A percentile compares a stretch with the other conserved stretches of the same genome.
These are phyloP conservation scores for Mycena kentingensis DNA, from an alignment of 768 basidiomycete genomes.

Conservation along the genomic window DNA sequence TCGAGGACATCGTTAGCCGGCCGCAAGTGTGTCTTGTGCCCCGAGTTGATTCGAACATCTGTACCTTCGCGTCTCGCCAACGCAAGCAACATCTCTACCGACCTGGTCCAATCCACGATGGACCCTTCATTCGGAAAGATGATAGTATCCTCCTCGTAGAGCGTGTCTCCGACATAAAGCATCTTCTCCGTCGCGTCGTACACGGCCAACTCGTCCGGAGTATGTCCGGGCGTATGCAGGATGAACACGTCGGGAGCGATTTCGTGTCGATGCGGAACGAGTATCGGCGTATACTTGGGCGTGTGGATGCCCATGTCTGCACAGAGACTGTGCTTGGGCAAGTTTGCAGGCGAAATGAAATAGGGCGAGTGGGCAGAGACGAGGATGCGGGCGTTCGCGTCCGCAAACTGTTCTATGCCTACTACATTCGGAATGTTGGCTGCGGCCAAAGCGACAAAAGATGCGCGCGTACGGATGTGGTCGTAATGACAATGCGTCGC, in stretches of 20 bases:
- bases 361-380: slow-evolving; percentile 49
- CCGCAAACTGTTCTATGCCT: slow-evolving; percentile 50
- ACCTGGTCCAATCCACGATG: slow-evolving; percentile 50
- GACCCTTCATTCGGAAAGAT: slow-evolving; percentile 58
- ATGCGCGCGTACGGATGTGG: slow-evolving; percentile 50
- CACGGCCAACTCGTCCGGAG: slow-evolving; percentile 57
- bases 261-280: slow-evolving; percentile 44
- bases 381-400: slow-evolving; percentile 49
- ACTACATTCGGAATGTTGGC: slow-evolving; percentile 32
- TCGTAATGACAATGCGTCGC: slow-evolving; percentile 60
- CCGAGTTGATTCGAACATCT: slow-evolving; percentile 48
- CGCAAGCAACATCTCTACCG: slow-evolving; percentile 44
- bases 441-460: background rate
- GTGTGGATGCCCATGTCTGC: slow-evolving; percentile 39
- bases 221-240: slow-evolving; percentile 61
- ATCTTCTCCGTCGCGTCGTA: slow-evolving; percentile 52
- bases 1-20: slow-evolving; percentile 50
- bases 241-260: slow-evolving; percentile 44
- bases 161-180: slow-evolving; percentile 59
- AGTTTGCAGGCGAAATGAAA: slow-evolving; percentile 43
- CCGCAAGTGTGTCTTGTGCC: slow-evolving; percentile 47
- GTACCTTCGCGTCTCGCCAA: slow-evolving; percentile 37
- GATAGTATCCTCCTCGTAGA: slow-evolving; percentile 57
- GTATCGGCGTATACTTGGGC: slow-evolving; percentile 47
- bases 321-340: slow-evolving; percentile 52